A percentile compares a stretch with the other conserved stretches of the same genome.
Evolutionary conservation across 2,329 filamentous ascomycete species (phyloP).

Genomic region (Penicillium sp.): DNA sequence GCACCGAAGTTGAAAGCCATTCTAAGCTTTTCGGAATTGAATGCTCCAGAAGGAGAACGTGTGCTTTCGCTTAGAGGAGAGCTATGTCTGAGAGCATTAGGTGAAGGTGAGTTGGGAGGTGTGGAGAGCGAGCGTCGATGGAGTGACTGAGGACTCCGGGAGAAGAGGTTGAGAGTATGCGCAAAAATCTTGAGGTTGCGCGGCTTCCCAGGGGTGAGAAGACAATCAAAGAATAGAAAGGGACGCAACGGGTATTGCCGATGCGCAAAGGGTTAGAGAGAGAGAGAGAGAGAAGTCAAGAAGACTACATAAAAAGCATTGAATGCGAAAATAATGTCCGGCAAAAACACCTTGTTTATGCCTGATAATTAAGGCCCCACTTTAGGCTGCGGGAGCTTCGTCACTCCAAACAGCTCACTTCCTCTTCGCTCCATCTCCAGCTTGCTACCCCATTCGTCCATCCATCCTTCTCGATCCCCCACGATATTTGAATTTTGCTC

Average conservation of each 20-base stretch:
- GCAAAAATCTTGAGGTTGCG: conserved; percentile 43
- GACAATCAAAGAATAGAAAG: conserved; percentile 11
- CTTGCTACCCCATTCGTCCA: conserved; percentile 28
- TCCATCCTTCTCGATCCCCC: conserved; percentile 18
- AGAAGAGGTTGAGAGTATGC: conserved; percentile 41
- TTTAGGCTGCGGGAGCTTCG: conserved; percentile 43
- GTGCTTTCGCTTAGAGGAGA: conserved; percentile 35
- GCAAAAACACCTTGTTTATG: conserved; percentile 24
- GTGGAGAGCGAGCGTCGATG: conserved; percentile 45
- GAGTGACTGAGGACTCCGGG: conserved; percentile 43
- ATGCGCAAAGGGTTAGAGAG: conserved; percentile 9
- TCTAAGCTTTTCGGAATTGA: conserved; percentile 32
- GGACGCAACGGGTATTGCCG: conserved; percentile 9
- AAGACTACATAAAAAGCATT: conserved; percentile 15
- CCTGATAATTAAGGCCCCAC: conserved; percentile 25
- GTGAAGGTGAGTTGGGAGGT: conserved; percentile 32
- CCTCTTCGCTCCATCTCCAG: conserved; percentile 26
- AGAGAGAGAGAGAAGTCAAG: conserved; percentile 5
- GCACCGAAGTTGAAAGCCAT: conserved; percentile 65
- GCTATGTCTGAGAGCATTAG: conserved; percentile 39
- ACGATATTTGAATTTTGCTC: not conserved
- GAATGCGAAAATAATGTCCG: conserved; percentile 20
- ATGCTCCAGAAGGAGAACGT: conserved; percentile 39
- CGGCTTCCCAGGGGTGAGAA: conserved; percentile 26
- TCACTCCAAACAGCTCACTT: conserved; percentile 39